phyloP scores from a whole-genome alignment of 2,329 filamentous ascomycete genomes.

The Cercospora sesami region DNA sequence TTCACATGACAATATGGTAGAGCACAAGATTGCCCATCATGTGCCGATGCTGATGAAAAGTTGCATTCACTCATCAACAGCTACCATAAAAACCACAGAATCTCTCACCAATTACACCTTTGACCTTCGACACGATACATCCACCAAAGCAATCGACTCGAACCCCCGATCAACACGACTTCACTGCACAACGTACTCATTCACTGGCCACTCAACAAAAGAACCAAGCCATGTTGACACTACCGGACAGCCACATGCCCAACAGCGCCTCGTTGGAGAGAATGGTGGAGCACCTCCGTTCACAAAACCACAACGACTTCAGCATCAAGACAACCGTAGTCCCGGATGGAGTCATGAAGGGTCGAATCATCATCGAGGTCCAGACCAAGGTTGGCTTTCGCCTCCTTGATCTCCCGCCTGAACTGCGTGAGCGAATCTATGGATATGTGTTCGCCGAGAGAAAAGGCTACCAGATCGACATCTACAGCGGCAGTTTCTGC shows the following conservation, averaged over 20 bases:
- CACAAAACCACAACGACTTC: background rate
- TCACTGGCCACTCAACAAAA: background rate
- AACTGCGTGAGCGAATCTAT: conserved; percentile 26
- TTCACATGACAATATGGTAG: background rate
- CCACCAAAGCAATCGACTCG: background rate
- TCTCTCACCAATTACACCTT: background rate
- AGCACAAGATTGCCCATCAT: background rate
- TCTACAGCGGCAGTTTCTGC: background rate
- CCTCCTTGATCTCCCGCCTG: conserved; percentile 27
- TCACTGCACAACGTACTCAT: background rate
- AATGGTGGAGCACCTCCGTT: background rate
- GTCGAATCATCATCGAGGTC: conserved; percentile 23
- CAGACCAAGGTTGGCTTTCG: conserved; percentile 15
- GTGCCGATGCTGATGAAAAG: background rate
- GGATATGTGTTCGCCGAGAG: conserved; percentile 18
- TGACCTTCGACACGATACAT: background rate
- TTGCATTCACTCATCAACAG: background rate
- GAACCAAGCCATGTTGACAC: background rate
- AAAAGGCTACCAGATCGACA: background rate
- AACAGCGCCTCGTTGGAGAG: background rate
- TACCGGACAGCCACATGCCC: background rate
- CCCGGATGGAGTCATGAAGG: conserved; percentile 24
- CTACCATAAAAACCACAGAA: background rate
- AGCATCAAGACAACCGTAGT: conserved; percentile 17
- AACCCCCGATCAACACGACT: background rate